Percentiles rank a stretch among this genome's conserved stretches.
phyloP scores from a whole-genome alignment of 345 rosid genomes.

The Aegle marmelos region DNA sequence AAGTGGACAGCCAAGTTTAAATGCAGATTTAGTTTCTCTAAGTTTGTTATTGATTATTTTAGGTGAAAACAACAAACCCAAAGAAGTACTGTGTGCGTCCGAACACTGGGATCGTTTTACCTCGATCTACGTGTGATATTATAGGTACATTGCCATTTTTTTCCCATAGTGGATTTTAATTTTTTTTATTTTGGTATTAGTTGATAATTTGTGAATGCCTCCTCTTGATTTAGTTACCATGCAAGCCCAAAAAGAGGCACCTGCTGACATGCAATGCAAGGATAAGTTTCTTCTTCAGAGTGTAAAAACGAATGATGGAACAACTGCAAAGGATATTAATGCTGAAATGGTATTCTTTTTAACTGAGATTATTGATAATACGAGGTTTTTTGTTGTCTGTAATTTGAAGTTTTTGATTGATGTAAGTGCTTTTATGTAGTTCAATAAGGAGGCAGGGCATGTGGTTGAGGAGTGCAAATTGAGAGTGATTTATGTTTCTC shows the following conservation, averaged over 20 bases:
- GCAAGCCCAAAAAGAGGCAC: slow-evolving; percentile 86
- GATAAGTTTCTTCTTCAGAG: slow-evolving; percentile 85
- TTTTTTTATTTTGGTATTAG: neutral
- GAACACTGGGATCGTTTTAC: slow-evolving; percentile 67
- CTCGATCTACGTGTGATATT: slow-evolving; percentile 64
- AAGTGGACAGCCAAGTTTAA: neutral
- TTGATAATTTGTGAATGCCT: slow-evolving; percentile 3
- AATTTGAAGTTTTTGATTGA: slow-evolving; percentile 9
- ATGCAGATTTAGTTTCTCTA: neutral
- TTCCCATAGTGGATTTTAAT: neutral
- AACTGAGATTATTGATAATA: neutral
- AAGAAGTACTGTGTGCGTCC: slow-evolving; percentile 85
- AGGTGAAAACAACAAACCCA: slow-evolving; percentile 87
- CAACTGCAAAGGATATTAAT: slow-evolving; percentile 51
- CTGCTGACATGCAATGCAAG: slow-evolving; percentile 74
- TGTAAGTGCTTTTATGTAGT: slow-evolving; percentile 34
- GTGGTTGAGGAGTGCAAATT: slow-evolving; percentile 73
- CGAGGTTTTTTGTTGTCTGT: neutral
- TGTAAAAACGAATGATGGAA: slow-evolving; percentile 50
- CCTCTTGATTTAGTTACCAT: slow-evolving; percentile 55
- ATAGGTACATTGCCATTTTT: slow-evolving; percentile 38
- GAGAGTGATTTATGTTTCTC: slow-evolving; percentile 67
- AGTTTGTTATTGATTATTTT: slow-evolving; percentile 19
- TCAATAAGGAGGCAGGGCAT: slow-evolving; percentile 72
- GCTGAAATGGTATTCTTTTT: slow-evolving; percentile 57